phyloP scores from a whole-genome alignment of 2,329 filamentous ascomycete genomes.

The Coniochaeta ligniaria region DNA sequence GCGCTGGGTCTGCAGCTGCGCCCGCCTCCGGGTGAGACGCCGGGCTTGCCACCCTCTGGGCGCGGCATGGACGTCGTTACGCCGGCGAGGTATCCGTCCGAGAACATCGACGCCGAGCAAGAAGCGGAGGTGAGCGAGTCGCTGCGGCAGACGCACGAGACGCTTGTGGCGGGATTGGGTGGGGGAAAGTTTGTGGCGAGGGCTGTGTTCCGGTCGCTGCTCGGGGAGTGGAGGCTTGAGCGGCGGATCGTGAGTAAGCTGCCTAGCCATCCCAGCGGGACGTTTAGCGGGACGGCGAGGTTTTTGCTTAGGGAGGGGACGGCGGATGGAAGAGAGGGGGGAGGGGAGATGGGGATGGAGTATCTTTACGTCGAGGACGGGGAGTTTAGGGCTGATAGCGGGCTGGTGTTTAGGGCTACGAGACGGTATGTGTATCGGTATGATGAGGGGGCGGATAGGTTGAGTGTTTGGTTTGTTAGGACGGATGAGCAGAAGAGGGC shows the following conservation, averaged over 20 bases:
- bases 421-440: conserved; percentile 70
- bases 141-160: conserved; percentile 35
- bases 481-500: conserved; percentile 53
- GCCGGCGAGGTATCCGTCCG: conserved; percentile 44
- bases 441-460: conserved; percentile 46
- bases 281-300: conserved; percentile 55
- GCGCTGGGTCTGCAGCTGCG: conserved; percentile 44
- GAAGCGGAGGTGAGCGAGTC: conserved; percentile 32
- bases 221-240: conserved; percentile 61
- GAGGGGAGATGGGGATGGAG: conserved; percentile 35
- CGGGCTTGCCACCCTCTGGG: conserved; percentile 18
- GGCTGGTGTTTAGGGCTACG: conserved; percentile 51
- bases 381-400: conserved; percentile 50
- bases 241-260: conserved; percentile 47
- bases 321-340: conserved; percentile 35
- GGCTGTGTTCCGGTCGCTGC: conserved; percentile 63
- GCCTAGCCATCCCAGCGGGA: conserved; percentile 54
- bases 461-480: conserved; percentile 70
- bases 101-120: conserved; percentile 31
- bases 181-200: conserved; percentile 48
- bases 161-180: conserved; percentile 32
- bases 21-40: too few species aligned
- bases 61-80: conserved; percentile 46
- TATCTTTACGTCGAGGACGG: conserved; percentile 66
- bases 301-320: conserved; percentile 60